Evolutionary conservation across 495 filamentous ascomycete genomes (phyloP).

Genomic region (Penicillium flavigenum): DNA sequence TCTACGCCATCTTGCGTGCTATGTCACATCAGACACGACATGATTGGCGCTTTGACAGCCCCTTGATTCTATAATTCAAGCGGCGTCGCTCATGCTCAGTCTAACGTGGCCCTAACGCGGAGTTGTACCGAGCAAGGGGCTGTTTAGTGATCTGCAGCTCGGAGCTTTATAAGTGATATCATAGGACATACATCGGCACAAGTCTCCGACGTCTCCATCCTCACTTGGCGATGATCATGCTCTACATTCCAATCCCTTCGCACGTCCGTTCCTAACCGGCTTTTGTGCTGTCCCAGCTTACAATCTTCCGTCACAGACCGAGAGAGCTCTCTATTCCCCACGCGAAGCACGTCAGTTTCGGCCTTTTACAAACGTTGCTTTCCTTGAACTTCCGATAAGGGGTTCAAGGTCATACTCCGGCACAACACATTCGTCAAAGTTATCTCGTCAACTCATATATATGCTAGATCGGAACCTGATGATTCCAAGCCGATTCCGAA

Average conservation of each 20-base stretch:
- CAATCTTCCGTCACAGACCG: slow-evolving; percentile 12
- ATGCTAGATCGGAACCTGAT: neutral
- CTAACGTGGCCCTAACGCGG: slow-evolving; percentile 7
- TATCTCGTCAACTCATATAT: neutral
- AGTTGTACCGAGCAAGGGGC: slow-evolving; percentile 1
- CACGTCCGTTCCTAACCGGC: slow-evolving; percentile 12
- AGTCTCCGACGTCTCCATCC: slow-evolving; percentile 6
- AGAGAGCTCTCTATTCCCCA: slow-evolving; percentile 10
- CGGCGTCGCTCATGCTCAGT: neutral
- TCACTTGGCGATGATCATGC: neutral
- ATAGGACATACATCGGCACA: slow-evolving; percentile 9
- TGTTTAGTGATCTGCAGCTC: neutral
- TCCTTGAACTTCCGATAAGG: neutral
- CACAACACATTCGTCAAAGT: neutral
- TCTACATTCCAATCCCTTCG: slow-evolving; percentile 17
- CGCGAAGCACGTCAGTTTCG: slow-evolving; percentile 8
- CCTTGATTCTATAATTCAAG: slow-evolving; percentile 5
- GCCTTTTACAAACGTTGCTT: slow-evolving; percentile 4
- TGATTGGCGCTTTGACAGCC: neutral
- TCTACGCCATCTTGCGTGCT: slow-evolving; percentile 4
- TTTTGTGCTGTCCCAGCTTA: neutral
- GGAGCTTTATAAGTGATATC: slow-evolving; percentile 10
- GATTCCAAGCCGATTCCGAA: neutral
- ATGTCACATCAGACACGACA: slow-evolving; percentile 7
- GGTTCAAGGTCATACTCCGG: neutral